phyloP scores from a whole-genome alignment of 805 yeast genomes.

The Kodamaea sagamina region DNA sequence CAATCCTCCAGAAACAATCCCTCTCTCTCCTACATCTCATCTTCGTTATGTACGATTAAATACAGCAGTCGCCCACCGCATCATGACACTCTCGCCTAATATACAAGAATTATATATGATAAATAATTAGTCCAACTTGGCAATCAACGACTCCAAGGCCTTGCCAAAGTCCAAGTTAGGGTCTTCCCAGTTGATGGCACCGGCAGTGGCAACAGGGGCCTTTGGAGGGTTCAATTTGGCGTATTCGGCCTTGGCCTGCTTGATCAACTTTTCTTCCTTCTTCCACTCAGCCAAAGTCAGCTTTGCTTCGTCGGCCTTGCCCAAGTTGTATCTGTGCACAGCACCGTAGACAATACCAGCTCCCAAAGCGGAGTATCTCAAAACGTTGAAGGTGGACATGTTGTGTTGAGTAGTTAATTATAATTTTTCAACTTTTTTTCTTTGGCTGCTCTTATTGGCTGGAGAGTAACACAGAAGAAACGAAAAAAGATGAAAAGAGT shows the following conservation, averaged over 20 bases:
- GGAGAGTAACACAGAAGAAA: slow-evolving; percentile 5
- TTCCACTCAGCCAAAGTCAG: slow-evolving; percentile 60
- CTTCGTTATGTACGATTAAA: too few relatives aligned
- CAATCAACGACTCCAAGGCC: slow-evolving; percentile 66
- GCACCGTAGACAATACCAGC: slow-evolving; percentile 90
- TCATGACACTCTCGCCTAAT: slow-evolving; percentile 2
- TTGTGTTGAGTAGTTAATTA: slow-evolving; percentile 6
- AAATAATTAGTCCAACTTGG: slow-evolving; percentile 42
- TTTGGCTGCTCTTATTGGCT: slow-evolving; percentile 11
- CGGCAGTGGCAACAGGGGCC: slow-evolving; percentile 40
- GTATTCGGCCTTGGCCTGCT: slow-evolving; percentile 86
- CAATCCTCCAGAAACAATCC: too few relatives aligned
- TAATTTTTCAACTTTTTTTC: slow-evolving; percentile 10
- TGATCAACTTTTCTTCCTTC: slow-evolving; percentile 71
- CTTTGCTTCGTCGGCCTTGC: slow-evolving; percentile 57
- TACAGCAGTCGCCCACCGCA: background rate
- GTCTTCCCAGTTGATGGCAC: slow-evolving; percentile 75
- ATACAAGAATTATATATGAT: slow-evolving; percentile 4
- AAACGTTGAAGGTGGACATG: slow-evolving; percentile 59
- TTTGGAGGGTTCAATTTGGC: slow-evolving; percentile 60
- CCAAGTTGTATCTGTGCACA: slow-evolving; percentile 72
- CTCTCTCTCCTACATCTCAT: too few relatives aligned
- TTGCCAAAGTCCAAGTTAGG: slow-evolving; percentile 85
- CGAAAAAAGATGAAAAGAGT: slow-evolving; percentile 10
- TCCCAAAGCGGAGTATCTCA: slow-evolving; percentile 90